Base-by-base conservation (phyloP, 2,329 filamentous ascomycete species). In the Talaromyces sp. region DNA sequence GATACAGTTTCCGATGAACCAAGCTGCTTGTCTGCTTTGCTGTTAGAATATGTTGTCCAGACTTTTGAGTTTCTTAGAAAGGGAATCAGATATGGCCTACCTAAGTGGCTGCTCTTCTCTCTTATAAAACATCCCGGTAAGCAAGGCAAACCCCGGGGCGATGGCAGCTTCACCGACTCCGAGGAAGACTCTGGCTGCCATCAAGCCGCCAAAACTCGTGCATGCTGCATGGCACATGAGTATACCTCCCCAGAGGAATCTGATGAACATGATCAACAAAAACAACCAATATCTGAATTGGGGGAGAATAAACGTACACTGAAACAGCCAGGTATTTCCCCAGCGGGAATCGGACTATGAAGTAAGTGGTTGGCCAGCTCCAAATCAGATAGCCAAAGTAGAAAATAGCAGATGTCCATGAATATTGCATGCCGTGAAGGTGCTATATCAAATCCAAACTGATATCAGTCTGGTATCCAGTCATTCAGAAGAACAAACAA, bases 121-220 rank as follows among this genome's bases (percentile, higher is more conserved):
- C 9, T 75, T 73, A 61, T 78, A 78, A 74, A 76, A 78, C 39
- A 76, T 72, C 36, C 71, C 73, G 0, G 75, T 78, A 43, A 78
- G 76, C 36, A 78, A 67, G 35, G 69, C 69, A 55, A 78, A 78
- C 0, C 78, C 67, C 0, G 75, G 75, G 25, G 77, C 62, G 59
- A 75, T 82, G 3, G 79, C 80, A 0, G 78, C 80, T 62, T 82
- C 80, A 19, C 81, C 77, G 21, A 81, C 72, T 5, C 80, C 80
- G 0, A 82, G 71, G 63, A 81, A 80, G 63, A 82, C 82, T 1
- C 80, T 75, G 11, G 77, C 74, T 0, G 74, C 77, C 59, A 81
- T 71, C 3, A 82, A 66, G 0, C 74, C 75, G 3, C 67, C 67
- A 60, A 79, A 81, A 35, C 70, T 77, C 31, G 78, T 73, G 54